A percentile compares a stretch with the other conserved stretches of the same genome.
Conservation (phyloP, 208 protist genomes). For the Leishmania major region DNA sequence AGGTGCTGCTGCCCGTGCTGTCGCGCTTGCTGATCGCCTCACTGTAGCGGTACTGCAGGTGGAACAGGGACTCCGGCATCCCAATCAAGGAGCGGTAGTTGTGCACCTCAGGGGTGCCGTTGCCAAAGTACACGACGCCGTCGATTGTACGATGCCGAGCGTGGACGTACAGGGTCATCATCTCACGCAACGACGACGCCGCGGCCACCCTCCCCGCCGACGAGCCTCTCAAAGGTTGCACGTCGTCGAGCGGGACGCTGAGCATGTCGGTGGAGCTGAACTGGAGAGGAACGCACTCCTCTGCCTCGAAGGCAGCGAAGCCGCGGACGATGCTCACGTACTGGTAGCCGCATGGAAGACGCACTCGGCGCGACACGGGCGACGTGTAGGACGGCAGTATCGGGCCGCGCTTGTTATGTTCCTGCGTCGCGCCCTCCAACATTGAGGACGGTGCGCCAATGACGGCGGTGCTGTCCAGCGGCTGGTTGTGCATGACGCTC, state of each 20-base stretch:
- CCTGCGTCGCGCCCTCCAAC: constrained; percentile 28
- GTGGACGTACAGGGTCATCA: constrained; percentile 79
- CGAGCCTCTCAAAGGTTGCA: constrained; percentile 6
- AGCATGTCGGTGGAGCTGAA: constrained; percentile 52
- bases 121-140: constrained; percentile 83
- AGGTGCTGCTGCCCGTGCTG: background rate
- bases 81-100: constrained; percentile 84
- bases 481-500: constrained; percentile 1
- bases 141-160: constrained; percentile 67
- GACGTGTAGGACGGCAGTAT: constrained; percentile 56
- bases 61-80: constrained; percentile 80
- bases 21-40: constrained; percentile 39
- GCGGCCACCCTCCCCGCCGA: too few relatives aligned
- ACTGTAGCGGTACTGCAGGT: constrained; percentile 79
- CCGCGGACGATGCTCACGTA: constrained; percentile 67
- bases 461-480: background rate
- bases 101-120: constrained; percentile 66
- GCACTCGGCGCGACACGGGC: constrained; percentile 51
- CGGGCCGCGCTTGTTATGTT: background rate
- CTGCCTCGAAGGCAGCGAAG: constrained; percentile 37
- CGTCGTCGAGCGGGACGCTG: constrained; percentile 25
- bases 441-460: constrained; percentile 18
- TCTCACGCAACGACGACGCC: constrained; percentile 24
- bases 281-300: constrained; percentile 46
- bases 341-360: constrained; percentile 59